Conservation (phyloP, 1,284 basidiomycete species). For the Neonothopanus nambi region DNA sequence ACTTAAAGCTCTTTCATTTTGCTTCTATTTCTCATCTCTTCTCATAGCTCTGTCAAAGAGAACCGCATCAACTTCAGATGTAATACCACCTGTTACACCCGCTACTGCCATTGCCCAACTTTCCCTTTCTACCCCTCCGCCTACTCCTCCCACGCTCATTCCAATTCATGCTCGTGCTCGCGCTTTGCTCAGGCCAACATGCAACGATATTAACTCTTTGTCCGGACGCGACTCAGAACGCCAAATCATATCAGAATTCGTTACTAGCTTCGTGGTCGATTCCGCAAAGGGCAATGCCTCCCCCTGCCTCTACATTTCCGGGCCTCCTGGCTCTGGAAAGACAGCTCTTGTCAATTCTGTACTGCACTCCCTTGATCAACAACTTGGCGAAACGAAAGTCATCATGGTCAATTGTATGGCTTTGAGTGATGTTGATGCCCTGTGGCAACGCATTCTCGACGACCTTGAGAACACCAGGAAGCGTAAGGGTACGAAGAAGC, state of each 20-base stretch:
- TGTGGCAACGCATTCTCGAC: slow-evolving; percentile 70
- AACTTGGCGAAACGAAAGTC: slow-evolving; percentile 40
- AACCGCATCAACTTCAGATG: slow-evolving; percentile 33
- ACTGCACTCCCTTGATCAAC: slow-evolving; percentile 42
- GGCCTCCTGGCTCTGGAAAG: slow-evolving; percentile 80
- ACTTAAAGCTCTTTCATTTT: slow-evolving; percentile 17
- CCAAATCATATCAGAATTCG: slow-evolving; percentile 54
- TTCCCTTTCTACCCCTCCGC: slow-evolving; percentile 57
- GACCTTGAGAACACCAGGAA: slow-evolving; percentile 39
- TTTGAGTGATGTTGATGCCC: slow-evolving; percentile 57
- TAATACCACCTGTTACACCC: slow-evolving; percentile 39
- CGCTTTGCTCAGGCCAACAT: slow-evolving; percentile 68
- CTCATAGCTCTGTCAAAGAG: slow-evolving; percentile 21
- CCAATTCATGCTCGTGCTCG: slow-evolving; percentile 66
- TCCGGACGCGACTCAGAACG: slow-evolving; percentile 69
- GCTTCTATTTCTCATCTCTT: slow-evolving; percentile 1
- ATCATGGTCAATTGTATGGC: slow-evolving; percentile 79
- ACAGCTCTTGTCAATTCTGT: slow-evolving; percentile 75
- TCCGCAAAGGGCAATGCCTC: slow-evolving; percentile 29
- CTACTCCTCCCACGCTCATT: slow-evolving; percentile 53
- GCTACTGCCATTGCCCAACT: slow-evolving; percentile 41
- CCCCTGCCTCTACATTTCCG: slow-evolving; percentile 69
- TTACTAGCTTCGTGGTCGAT: slow-evolving; percentile 46
- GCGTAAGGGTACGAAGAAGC: slow-evolving; percentile 21
- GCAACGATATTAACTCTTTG: slow-evolving; percentile 50